Evolutionary conservation across 164 flowering plant species (phyloP), one percentile per base, ranked within the genome.

Genomic region (Magnolia sinica): DNA sequence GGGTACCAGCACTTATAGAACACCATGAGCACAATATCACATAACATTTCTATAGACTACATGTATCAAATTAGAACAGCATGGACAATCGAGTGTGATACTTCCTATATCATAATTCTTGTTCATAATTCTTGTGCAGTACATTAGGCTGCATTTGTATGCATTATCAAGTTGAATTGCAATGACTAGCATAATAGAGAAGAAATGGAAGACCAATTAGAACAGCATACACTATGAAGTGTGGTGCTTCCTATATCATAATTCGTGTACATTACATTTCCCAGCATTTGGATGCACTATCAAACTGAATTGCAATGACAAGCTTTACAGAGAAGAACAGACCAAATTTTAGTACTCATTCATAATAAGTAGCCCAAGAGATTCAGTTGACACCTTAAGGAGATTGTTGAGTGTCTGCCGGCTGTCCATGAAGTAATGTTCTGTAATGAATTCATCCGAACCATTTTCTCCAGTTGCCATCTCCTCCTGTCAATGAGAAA

Each of bases 351-450:
- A 55, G 16, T 55, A 14, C 59, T 37, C 59, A 55, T 55, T 14
- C 59, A 55, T 9, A 55, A 55, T 14, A 9, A 4, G 59, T 9
- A 9, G 16, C 14, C 59, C 59, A 55, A 7, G 50, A 52, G 68
- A 22, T 77, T 50, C 59, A 50, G 20, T 24, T 8, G 19, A 58
- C 79, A 85, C 89, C 87, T 87, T 80, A 24, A 87, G 74, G 8
- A 87, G 81, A 68, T 87, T 87, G 75, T 78, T 81, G 61, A 87
- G 77, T 64, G 84, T 79, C 66, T 70, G 74, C 9, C 76, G 79
- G 50, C 81, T 79, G 75, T 87, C 87, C 16, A 61, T 58, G 78
- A 80, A 87, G 77, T 84, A 84, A 52, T 75, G 79, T 58, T 37
- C n/a, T 10, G 80, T 65, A 72, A 87, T 65, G 51, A 72, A 19